Evolutionary conservation across 2,329 filamentous ascomycete species (phyloP).

Genomic region (Triangularia setosa): DNA sequence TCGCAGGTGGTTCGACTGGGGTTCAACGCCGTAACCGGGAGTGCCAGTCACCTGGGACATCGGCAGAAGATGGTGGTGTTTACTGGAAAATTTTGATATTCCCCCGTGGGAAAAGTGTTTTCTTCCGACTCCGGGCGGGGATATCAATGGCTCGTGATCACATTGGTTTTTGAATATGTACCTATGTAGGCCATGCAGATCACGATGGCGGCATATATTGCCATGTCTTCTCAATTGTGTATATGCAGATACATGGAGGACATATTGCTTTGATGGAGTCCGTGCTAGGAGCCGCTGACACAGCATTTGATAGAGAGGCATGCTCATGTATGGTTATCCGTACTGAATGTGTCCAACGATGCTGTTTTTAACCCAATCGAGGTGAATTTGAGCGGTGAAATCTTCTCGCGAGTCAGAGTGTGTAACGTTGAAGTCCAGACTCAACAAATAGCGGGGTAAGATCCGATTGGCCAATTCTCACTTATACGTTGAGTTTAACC

Average conservation of each 20-base stretch:
- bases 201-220: background rate
- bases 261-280: background rate
- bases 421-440: background rate
- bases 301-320: background rate
- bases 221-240: background rate
- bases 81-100: constrained; percentile 16
- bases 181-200: background rate
- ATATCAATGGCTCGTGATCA: background rate
- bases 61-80: background rate
- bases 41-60: background rate
- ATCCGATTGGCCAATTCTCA: background rate
- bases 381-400: background rate
- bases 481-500: background rate
- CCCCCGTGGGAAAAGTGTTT: background rate
- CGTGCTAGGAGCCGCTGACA: background rate
- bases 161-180: background rate
- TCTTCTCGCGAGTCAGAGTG: background rate
- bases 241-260: background rate
- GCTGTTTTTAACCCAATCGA: background rate
- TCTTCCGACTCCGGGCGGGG: constrained; percentile 19
- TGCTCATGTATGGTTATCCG: background rate
- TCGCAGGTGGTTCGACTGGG: constrained; percentile 3
- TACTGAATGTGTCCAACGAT: background rate
- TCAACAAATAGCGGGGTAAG: background rate
- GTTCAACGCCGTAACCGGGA: constrained; percentile 14